A percentile compares a stretch with the other conserved stretches of the same genome.
Conservation (phyloP, 139 green algal genomes). For the Axilococcus clingmanii region DNA sequence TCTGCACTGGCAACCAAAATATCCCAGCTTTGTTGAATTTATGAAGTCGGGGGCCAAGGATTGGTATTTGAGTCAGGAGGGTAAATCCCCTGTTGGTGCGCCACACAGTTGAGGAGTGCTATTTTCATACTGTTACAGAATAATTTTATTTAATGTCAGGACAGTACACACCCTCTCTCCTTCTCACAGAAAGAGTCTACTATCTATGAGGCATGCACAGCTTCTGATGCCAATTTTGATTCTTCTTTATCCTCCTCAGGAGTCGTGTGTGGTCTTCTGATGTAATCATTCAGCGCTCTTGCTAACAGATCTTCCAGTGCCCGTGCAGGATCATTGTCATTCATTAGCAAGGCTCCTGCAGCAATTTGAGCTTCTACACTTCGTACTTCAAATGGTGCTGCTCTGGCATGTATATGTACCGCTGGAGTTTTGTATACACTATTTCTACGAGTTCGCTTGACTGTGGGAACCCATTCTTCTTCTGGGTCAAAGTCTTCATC, state of each 20-base stretch:
- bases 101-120: slow-evolving; percentile 1
- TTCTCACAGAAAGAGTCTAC: too few relatives aligned
- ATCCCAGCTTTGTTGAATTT: slow-evolving; percentile 39
- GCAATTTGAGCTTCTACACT: slow-evolving; percentile 28
- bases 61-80: slow-evolving; percentile 17
- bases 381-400: neutral
- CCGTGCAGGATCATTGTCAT: slow-evolving; percentile 10
- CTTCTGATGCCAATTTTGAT: too few relatives aligned
- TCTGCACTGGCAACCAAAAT: slow-evolving; percentile 69
- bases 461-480: too few relatives aligned
- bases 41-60: slow-evolving; percentile 15
- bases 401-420: slow-evolving; percentile 13
- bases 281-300: slow-evolving; percentile 13
- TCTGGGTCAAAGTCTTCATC: too few relatives aligned
- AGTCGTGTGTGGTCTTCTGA: neutral
- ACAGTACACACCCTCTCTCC: too few relatives aligned
- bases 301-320: slow-evolving; percentile 20
- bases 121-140: too few relatives aligned
- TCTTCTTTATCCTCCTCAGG: neutral
- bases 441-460: too few relatives aligned
- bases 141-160: too few relatives aligned
- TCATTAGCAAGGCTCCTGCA: slow-evolving; percentile 11
- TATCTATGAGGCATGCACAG: too few relatives aligned
- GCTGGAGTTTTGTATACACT: slow-evolving; percentile 5
- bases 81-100: slow-evolving; percentile 5